Evolutionary conservation across 163 green algal genomes (phyloP), one percentile per base, ranked within the genome.

Genomic region (Chlamydomonas reinhardtii): DNA sequence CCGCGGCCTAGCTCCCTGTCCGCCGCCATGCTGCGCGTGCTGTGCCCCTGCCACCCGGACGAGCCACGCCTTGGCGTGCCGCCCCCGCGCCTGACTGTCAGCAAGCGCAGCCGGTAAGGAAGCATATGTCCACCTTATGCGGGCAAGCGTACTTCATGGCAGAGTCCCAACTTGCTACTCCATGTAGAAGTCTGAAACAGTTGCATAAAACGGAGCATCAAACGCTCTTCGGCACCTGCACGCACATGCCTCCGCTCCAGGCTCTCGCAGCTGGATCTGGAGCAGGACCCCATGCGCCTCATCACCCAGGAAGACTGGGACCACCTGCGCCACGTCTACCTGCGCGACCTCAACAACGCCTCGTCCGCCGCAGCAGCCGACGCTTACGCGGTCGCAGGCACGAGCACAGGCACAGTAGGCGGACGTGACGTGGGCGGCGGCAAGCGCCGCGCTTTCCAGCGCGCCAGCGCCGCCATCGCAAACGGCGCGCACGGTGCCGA

Each of bases 41-140:
- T 88, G 73, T 88, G 82, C 62, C 35, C 73, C 31, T 88, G 82
- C 82, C 82, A 88, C 31, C 82, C 62, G 22, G n/a, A 68, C 9
- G 48, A 76, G 73, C 54, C 62, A 2, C 61, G 73, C 1, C 73
- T 88, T 19, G 37, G 62, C 20, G 82, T 88, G n/a, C 72, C 62
- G 16, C 5, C 39, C 37, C 82, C 82, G 61, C 43, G 35, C 22
- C 73, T 88, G 31, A 22, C 52, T 1, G 5, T 69, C 48, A 56
- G 48, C 15, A 81, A 81, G 48, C 69, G 80, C 22, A 79, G 64
- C 27, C 79, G 73, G 80, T 86, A 52, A 32, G 80, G n/a, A n/a
- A n/a, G n/a, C n/a, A n/a, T n/a, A n/a, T n/a, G n/a, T n/a, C n/a
- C n/a, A n/a, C n/a, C n/a, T n/a, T n/a, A n/a, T n/a, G n/a, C n/a